These are phyloP conservation scores for Lagerstroemia speciosa DNA, from an alignment of 345 rosid species.

Conservation along the genomic window DNA sequence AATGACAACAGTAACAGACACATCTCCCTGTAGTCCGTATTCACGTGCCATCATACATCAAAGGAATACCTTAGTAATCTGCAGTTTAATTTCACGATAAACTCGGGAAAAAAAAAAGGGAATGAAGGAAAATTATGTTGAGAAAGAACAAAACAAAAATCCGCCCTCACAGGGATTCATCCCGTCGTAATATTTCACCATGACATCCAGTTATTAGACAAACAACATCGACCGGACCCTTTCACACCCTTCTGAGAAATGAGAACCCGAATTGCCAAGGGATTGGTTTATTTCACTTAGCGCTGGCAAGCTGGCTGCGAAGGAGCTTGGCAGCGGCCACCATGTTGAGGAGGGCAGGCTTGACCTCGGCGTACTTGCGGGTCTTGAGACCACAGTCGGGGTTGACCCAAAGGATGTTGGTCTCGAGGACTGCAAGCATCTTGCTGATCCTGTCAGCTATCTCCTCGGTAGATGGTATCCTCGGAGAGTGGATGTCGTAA, in stretches of 20 bases:
- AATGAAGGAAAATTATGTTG: too few relatives aligned
- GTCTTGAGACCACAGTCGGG: conserved; percentile 98
- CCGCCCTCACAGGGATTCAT: too few relatives aligned
- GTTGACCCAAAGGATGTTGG: conserved; percentile 91
- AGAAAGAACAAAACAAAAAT: too few relatives aligned
- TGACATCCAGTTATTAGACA: too few relatives aligned
- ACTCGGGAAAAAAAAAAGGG: too few relatives aligned
- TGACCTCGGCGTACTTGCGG: conserved; percentile 81
- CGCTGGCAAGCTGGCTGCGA: conserved; percentile 75
- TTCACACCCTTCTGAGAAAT: background rate
- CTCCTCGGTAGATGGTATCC: conserved; percentile 88
- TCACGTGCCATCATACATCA: too few relatives aligned
- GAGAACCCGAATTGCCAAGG: background rate
- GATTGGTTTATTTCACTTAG: conserved; percentile 44
- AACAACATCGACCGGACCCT: too few relatives aligned
- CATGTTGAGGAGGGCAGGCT: conserved; percentile 83
- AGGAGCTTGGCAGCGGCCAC: conserved; percentile 87
- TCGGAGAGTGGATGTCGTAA: conserved; percentile 91
- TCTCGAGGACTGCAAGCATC: conserved; percentile 90
- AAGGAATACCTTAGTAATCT: too few relatives aligned
- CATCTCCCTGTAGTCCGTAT: too few relatives aligned
- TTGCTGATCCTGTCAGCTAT: conserved; percentile 90
- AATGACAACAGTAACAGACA: too few relatives aligned
- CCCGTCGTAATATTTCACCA: too few relatives aligned
- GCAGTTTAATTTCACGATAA: too few relatives aligned